phyloP scores from a whole-genome alignment of 768 basidiomycete species.

The Phaffia australis region DNA sequence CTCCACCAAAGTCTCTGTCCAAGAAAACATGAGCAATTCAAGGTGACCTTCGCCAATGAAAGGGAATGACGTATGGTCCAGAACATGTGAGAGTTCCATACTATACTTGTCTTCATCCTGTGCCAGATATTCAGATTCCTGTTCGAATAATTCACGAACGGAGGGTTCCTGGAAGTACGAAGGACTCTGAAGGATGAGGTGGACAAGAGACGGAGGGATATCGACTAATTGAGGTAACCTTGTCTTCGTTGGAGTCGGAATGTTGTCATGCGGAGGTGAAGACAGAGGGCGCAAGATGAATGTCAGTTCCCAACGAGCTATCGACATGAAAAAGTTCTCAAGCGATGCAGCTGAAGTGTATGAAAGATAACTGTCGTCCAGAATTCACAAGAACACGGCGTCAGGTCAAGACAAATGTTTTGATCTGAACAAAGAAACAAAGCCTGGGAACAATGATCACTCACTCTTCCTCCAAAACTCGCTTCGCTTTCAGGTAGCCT shows the following conservation, averaged over 20 bases:
- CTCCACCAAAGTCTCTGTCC: neutral
- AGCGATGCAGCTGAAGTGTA: neutral
- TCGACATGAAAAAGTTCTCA: slow-evolving; percentile 11
- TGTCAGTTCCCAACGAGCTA: slow-evolving; percentile 10
- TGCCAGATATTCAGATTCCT: neutral
- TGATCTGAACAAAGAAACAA: neutral
- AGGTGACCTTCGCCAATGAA: slow-evolving; percentile 27
- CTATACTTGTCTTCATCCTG: slow-evolving; percentile 4
- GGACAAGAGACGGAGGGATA: slow-evolving; percentile 28
- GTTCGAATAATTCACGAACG: slow-evolving; percentile 26
- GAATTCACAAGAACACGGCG: neutral
- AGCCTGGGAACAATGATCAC: slow-evolving; percentile 35
- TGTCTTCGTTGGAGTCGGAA: neutral
- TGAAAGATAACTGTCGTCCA: slow-evolving; percentile 4
- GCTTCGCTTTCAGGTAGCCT: slow-evolving; percentile 55
- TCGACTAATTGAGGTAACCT: slow-evolving; percentile 5
- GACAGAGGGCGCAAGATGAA: slow-evolving; percentile 50
- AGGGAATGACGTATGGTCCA: slow-evolving; percentile 17
- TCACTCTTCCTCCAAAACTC: slow-evolving; percentile 58
- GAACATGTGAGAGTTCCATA: slow-evolving; percentile 25
- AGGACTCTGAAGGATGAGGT: slow-evolving; percentile 32
- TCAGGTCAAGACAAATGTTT: neutral
- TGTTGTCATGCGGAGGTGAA: slow-evolving; percentile 45
- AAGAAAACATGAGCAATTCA: slow-evolving; percentile 11
- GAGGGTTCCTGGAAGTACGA: slow-evolving; percentile 20